Percentiles rank a stretch among this genome's conserved stretches.
Conservation (phyloP, 2,329 filamentous ascomycete species). For the Curvularia lunata region DNA sequence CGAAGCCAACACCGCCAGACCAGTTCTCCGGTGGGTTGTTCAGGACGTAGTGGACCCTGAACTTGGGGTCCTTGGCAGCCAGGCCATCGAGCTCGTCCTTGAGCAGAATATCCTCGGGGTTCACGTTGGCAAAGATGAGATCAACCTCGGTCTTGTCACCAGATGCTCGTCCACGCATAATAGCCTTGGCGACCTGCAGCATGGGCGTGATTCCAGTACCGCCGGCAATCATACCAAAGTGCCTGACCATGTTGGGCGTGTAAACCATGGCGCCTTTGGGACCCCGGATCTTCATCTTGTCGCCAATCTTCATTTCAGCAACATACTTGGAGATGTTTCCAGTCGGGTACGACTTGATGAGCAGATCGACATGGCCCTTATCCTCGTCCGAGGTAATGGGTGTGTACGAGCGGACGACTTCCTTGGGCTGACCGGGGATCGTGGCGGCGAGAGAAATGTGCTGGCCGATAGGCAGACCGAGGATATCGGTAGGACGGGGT, state of each 20-base stretch:
- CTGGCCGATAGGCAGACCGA: conserved; percentile 96
- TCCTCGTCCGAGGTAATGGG: conserved; percentile 51
- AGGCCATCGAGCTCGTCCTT: conserved; percentile 88
- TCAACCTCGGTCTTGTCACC: conserved; percentile 86
- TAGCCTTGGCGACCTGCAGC: conserved; percentile 93
- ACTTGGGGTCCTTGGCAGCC: conserved; percentile 75
- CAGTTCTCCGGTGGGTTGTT: conserved; percentile 94
- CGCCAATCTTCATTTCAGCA: conserved; percentile 77
- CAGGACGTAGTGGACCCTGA: conserved; percentile 92
- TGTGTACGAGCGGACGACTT: conserved; percentile 52
- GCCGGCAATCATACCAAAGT: conserved; percentile 97
- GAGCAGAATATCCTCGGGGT: conserved; percentile 88
- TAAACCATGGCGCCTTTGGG: conserved; percentile 99
- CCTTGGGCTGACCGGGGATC: conserved; percentile 47
- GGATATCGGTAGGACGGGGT: conserved; percentile 76
- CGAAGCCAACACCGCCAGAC: conserved; percentile 92
- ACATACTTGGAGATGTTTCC: conserved; percentile 97
- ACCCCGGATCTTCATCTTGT: conserved; percentile 84
- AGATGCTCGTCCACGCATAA: conserved; percentile 73
- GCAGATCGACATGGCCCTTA: conserved; percentile 89
- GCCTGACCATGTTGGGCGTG: conserved; percentile 92
- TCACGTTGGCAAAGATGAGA: conserved; percentile 96
- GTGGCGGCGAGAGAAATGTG: conserved; percentile 90
- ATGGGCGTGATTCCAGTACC: conserved; percentile 98
- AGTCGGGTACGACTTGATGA: conserved; percentile 97